phyloP scores from a whole-genome alignment of 352 stramenopile species.

The Phytophthora cryptogea region DNA sequence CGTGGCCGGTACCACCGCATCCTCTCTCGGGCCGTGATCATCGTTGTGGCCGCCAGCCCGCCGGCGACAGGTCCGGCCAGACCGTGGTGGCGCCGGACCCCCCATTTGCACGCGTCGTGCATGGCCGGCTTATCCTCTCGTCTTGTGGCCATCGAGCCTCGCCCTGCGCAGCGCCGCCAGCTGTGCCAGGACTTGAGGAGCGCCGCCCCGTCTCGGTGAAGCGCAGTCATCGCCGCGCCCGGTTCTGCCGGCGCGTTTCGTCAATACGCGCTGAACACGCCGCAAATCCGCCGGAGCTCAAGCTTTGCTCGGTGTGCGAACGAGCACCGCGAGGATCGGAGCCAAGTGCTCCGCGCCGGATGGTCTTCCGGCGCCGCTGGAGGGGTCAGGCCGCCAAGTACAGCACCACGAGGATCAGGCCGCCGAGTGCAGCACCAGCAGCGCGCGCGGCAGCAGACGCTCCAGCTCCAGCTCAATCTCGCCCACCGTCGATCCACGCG shows the following conservation, averaged over 20 bases:
- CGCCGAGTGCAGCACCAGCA: conserved; percentile 21
- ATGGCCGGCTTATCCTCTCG: not conserved
- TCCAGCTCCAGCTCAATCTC: conserved; percentile 24
- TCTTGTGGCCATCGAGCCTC: not conserved
- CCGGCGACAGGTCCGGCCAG: too few relatives aligned
- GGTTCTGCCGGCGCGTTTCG: conserved; percentile 18
- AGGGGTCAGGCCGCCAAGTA: conserved; percentile 16
- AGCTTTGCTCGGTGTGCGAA: conserved; percentile 15
- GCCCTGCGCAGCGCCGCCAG: not conserved
- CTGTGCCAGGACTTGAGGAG: conserved; percentile 32
- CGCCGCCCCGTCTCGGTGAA: conserved; percentile 26
- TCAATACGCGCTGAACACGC: conserved; percentile 29
- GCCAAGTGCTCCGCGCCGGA: conserved; percentile 17
- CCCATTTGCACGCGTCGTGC: not conserved
- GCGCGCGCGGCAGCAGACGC: conserved; percentile 20
- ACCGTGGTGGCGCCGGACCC: too few relatives aligned
- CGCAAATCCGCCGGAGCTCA: conserved; percentile 30
- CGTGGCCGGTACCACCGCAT: conserved; percentile 16
- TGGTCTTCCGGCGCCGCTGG: conserved; percentile 14
- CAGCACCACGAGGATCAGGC: conserved; percentile 22
- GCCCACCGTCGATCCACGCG: conserved; percentile 7
- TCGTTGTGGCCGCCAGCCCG: too few relatives aligned
- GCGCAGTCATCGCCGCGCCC: conserved; percentile 28
- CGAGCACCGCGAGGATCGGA: conserved; percentile 14
- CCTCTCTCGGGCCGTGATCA: not conserved